Percentiles rank a stretch among this genome's conserved stretches.
Evolutionary conservation across 2,329 filamentous ascomycete species (phyloP).

Genomic region (Colletotrichum zoysiae): DNA sequence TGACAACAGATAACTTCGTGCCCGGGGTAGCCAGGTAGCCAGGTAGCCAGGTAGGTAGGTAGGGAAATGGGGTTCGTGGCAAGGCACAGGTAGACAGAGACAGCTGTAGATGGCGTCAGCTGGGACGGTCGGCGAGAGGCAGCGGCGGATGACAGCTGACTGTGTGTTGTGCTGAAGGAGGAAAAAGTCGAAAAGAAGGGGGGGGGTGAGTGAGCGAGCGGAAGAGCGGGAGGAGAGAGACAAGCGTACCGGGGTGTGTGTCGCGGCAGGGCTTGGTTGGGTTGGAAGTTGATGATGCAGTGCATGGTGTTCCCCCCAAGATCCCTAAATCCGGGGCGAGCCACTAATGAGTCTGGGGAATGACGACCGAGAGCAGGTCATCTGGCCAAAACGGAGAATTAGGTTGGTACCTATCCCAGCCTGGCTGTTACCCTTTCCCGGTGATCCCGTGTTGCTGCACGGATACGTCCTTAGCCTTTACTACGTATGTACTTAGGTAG

Average conservation of each 20-base stretch:
- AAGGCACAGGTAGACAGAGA: background rate
- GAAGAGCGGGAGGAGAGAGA: constrained; percentile 1
- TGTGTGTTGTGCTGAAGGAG: background rate
- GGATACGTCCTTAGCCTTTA: too few relatives aligned
- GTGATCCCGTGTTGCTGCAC: background rate
- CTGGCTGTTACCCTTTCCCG: background rate
- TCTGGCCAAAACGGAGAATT: background rate
- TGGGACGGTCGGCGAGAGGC: background rate
- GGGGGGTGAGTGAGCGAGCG: background rate
- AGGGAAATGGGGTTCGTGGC: background rate
- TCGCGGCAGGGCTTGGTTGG: constrained; percentile 18
- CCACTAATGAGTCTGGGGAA: constrained; percentile 9
- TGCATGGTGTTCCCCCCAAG: constrained; percentile 16
- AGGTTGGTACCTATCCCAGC: too few relatives aligned
- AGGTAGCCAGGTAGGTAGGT: too few relatives aligned
- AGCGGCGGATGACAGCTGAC: background rate
- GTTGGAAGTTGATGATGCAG: constrained; percentile 8
- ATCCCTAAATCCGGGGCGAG: constrained; percentile 35
- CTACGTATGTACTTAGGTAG: too few relatives aligned
- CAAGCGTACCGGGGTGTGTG: constrained; percentile 2
- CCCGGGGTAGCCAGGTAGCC: too few relatives aligned
- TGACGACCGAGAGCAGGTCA: constrained; percentile 10
- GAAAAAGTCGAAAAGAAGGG: background rate
- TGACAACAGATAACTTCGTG: background rate
- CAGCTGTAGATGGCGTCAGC: constrained; percentile 1